phyloP scores from a whole-genome alignment of 768 basidiomycete species.

The Tricholoma hemisulphureum region DNA sequence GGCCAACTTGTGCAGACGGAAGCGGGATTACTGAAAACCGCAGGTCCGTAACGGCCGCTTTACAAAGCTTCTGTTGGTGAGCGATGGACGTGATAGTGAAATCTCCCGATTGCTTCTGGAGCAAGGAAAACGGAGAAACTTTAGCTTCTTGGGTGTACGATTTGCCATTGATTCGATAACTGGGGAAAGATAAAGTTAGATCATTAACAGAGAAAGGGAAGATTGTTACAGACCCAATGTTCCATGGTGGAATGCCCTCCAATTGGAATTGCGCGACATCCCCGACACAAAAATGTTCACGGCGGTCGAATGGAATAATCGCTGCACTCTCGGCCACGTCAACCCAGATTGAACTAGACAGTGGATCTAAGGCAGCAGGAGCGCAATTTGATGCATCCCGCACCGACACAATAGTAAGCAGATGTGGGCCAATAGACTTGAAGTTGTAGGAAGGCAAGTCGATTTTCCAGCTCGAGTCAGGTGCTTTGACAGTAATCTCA shows the following conservation, averaged over 20 bases:
- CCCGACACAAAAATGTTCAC: constrained; percentile 84
- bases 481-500: constrained; percentile 51
- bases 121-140: constrained; percentile 80
- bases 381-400: constrained; percentile 82
- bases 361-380: constrained; percentile 63
- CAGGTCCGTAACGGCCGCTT: constrained; percentile 75
- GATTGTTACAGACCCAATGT: constrained; percentile 58
- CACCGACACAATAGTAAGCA: constrained; percentile 74
- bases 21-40: constrained; percentile 73
- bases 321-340: constrained; percentile 97
- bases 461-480: constrained; percentile 62
- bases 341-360: constrained; percentile 67
- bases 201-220: not conserved
- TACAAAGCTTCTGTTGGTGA: constrained; percentile 91
- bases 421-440: constrained; percentile 76
- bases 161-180: constrained; percentile 81
- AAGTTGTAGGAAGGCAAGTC: constrained; percentile 71
- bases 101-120: constrained; percentile 77
- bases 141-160: constrained; percentile 70
- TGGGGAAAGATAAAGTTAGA: constrained; percentile 29
- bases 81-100: constrained; percentile 88
- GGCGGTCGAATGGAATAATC: constrained; percentile 79
- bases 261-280: constrained; percentile 89
- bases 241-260: constrained; percentile 93
- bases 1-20: constrained; percentile 86